Base-by-base conservation (phyloP, 768 basidiomycete species). In the Kockovaella imperatae region DNA sequence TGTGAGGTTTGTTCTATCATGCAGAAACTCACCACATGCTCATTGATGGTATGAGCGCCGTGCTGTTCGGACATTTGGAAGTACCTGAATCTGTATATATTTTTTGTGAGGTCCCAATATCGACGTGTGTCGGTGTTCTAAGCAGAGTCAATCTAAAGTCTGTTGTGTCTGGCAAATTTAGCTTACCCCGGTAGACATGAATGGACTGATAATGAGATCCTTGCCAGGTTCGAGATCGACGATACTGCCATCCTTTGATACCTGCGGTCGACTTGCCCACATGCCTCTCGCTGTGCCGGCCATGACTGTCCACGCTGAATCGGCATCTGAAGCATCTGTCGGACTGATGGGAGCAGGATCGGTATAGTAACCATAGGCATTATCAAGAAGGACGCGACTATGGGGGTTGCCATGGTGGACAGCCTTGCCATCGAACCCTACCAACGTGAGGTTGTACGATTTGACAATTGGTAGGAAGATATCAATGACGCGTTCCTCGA, bases 81-180 rank as follows among this genome's bases (percentile, higher is more conserved):
- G 14, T 69, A 67, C 3, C 57, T 44, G 45, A 67, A 70, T 31
- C 68, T 51, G 46, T 64, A 70, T 41, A 70, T 64, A 49, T 65
- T 57, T 7, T 23, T 18, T 0, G 68, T 64, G 10, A 62, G 28
- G 28, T 58, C 49, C 67, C 67, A 69, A 45, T 46, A 52, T 10
- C 50, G 20, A 15, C 45, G 18, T 21, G 56, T 57, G 23, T 57
- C 62, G 21, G 36, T 39, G 20, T 39, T 39, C 61, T 69, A 41
- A 45, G 41, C 24, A 20, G 21, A 13, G 41, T 42, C 41, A 21
- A 11, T 13, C 24, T 26, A 3, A n/a, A 18, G n/a, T 21, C 17
- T 4, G 18, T 42, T 24, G n/a, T 50, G 28, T 15, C 30, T 13
- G 14, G 24, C 32, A 5, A 7, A 42, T 23, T n/a, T 21, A 23